A percentile compares a stretch with the other conserved stretches of the same genome.
phyloP scores from a whole-genome alignment of 2,329 filamentous ascomycete genomes.

The Botrytis tulipae region DNA sequence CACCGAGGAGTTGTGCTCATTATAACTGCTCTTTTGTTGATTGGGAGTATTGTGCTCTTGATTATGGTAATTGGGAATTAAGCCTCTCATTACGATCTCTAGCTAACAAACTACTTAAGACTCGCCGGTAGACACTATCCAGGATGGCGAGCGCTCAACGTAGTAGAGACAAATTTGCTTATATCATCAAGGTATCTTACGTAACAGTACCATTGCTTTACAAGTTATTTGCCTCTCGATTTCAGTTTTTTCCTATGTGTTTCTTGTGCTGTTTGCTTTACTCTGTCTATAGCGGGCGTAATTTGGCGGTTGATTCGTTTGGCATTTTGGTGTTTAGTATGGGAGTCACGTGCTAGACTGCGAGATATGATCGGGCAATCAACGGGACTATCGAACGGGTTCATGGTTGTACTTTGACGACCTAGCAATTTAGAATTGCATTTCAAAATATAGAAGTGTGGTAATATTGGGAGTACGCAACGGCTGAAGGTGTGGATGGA shows the following conservation, averaged over 20 bases:
- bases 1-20: conserved; percentile 47
- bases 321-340: background rate
- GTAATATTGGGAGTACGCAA: background rate
- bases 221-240: background rate
- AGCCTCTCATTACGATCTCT: conserved; percentile 3
- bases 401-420: background rate
- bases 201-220: background rate
- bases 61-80: conserved; percentile 49
- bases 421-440: background rate
- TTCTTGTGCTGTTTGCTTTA: background rate
- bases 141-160: background rate
- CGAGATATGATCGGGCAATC: background rate
- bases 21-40: conserved; percentile 47
- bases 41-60: conserved; percentile 52
- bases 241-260: background rate
- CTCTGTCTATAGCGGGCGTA: background rate
- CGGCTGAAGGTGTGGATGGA: background rate
- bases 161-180: background rate
- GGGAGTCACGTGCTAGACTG: background rate
- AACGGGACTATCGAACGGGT: background rate
- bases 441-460: conserved; percentile 12
- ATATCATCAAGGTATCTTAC: background rate
- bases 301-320: background rate
- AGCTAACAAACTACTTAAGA: background rate
- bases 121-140: background rate